phyloP scores from a whole-genome alignment of 306 rosid genomes.

The Lathyrus aphaca region DNA sequence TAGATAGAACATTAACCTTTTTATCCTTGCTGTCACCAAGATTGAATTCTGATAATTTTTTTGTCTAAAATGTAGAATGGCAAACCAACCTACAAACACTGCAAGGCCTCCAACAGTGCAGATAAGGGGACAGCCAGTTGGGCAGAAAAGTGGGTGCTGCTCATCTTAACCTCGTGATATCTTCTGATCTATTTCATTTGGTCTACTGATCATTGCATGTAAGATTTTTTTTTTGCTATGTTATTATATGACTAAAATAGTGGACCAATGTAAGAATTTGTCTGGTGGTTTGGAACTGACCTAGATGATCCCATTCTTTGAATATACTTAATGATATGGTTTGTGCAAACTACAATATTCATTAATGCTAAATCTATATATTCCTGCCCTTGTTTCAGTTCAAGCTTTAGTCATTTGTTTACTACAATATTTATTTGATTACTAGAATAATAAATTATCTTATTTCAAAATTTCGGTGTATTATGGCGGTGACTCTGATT shows the following conservation, averaged over 20 bases:
- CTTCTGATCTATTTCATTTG: slow-evolving; percentile 12
- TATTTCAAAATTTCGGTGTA: not conserved
- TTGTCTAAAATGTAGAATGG: slow-evolving; percentile 46
- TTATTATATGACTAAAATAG: slow-evolving; percentile 33
- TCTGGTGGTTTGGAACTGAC: slow-evolving; percentile 45
- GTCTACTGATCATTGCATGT: slow-evolving; percentile 31
- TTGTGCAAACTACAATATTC: slow-evolving; percentile 47
- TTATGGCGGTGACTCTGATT: not conserved
- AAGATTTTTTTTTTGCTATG: slow-evolving; percentile 31
- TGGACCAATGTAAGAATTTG: slow-evolving; percentile 44
- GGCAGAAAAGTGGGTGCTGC: slow-evolving; percentile 53
- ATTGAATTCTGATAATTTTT: not conserved
- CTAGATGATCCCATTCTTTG: slow-evolving; percentile 52
- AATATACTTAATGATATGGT: slow-evolving; percentile 43
- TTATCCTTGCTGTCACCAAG: not conserved
- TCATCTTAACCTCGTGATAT: slow-evolving; percentile 44
- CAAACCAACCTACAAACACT: slow-evolving; percentile 49
- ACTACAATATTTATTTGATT: slow-evolving; percentile 16
- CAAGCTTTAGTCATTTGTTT: not conserved
- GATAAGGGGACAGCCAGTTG: slow-evolving; percentile 58
- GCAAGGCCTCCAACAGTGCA: slow-evolving; percentile 57
- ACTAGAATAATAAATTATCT: not conserved
- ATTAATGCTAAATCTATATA: slow-evolving; percentile 33
- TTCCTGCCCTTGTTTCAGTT: slow-evolving; percentile 10
- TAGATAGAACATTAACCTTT: not conserved